These are phyloP conservation scores for Tausonia pullulans DNA, from an alignment of 1,284 basidiomycete species.

Conservation along the genomic window DNA sequence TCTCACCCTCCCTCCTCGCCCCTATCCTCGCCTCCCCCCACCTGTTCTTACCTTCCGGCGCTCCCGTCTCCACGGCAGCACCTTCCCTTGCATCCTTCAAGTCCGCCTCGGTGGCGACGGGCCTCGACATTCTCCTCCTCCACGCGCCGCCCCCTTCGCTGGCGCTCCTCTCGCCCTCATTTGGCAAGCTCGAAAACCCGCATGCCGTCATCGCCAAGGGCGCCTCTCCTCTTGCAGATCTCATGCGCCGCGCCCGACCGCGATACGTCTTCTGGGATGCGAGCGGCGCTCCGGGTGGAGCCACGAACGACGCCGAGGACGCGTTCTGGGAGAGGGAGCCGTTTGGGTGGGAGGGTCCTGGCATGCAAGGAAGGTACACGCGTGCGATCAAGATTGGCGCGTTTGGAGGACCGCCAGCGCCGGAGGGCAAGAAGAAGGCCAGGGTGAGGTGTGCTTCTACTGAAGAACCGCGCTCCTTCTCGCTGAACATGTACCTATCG, in stretches of 20 bases:
- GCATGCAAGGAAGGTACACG: constrained; percentile 45
- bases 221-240: constrained; percentile 53
- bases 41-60: constrained; percentile 34
- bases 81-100: constrained; percentile 58
- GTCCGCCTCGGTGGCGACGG: constrained; percentile 43
- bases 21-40: constrained; percentile 44
- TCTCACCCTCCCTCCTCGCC: constrained; percentile 59
- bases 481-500: no score
- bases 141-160: constrained; percentile 65
- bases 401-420: constrained; percentile 52
- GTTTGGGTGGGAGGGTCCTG: constrained; percentile 63
- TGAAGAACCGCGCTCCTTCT: no score
- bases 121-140: constrained; percentile 73
- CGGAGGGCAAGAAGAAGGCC: constrained; percentile 55
- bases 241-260: constrained; percentile 40
- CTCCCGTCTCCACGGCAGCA: constrained; percentile 47
- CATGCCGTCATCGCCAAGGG: constrained; percentile 29
- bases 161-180: constrained; percentile 50
- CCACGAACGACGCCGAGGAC: constrained; percentile 36
- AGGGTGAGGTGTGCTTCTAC: constrained; percentile 44
- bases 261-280: constrained; percentile 43
- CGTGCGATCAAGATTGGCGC: constrained; percentile 74
- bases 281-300: constrained; percentile 24
- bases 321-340: constrained; percentile 88
- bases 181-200: constrained; percentile 36